Evolutionary conservation across 2,329 filamentous ascomycete species (phyloP), one percentile per base, ranked within the genome.

Genomic region (Amesomyces nigricolor): DNA sequence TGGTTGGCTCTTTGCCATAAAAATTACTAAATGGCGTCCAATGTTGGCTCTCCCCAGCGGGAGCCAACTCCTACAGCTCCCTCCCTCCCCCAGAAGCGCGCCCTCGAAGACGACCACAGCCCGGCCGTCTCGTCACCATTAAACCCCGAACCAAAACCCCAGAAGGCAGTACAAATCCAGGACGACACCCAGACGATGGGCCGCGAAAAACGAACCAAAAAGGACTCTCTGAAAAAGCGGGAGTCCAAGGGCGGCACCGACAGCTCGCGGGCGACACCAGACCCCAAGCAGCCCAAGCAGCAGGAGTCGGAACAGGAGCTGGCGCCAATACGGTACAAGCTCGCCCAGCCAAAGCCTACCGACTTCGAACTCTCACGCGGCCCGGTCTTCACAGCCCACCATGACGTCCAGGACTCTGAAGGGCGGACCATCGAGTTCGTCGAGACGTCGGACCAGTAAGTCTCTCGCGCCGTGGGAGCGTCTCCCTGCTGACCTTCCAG

Each of bases 41-140:
- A 61, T 32, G 50, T 50, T 7, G 44, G 52, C 14, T 63, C 62
- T 32, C 64, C 65, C 35, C 59, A 62, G 43, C 51, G 63, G 58
- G 63, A 67, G 56, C 42, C 50, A 37, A 61, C 62, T 4, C 62
- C 62, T 29, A 53, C 51, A 13, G 7, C 59, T 16, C 62, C 77
- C 49, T 76, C 76, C 9, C 72, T 86, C 22, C 82, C 84, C 3
- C 79, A 86, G 66, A 88, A 88, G 65, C 83, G 85, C 57, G 73
- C 76, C 19, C 75, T 87, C 30, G 85, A 88, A 58, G 86, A 88
- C 64, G 82, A 82, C 66, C 84, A 91, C 69, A 79, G 79, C 58
- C 87, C 88, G 4, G 78, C 83, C 11, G 77, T 90, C 2, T 83
- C 87, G 2, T 91, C 88, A 10, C 87, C 87, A 29, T 79, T 91